Conservation (phyloP, 2,329 filamentous ascomycete genomes). For the Xenoacremonium recifei region DNA sequence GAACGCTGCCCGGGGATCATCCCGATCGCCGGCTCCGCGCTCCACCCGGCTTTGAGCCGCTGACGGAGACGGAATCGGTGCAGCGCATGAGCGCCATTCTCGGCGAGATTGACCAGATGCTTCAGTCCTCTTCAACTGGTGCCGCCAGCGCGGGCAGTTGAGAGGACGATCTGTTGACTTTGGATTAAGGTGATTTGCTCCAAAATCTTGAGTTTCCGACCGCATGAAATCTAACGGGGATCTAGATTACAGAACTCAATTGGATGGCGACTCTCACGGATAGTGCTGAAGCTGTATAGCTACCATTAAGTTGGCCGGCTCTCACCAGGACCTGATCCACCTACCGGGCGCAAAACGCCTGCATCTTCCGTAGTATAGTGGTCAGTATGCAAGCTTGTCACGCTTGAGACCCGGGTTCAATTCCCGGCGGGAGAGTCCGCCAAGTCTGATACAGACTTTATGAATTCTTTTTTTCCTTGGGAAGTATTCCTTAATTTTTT, state of each 20-base stretch:
- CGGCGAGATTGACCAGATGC: slow-evolving; percentile 6
- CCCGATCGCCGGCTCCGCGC: slow-evolving; percentile 11
- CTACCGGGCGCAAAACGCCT: too few relatives aligned
- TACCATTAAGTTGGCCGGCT: too few relatives aligned
- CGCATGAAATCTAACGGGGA: too few relatives aligned
- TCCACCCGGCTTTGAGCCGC: slow-evolving; percentile 8
- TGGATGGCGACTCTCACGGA: too few relatives aligned
- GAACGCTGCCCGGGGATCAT: slow-evolving; percentile 6
- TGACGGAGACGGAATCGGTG: slow-evolving; percentile 1
- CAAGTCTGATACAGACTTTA: neutral
- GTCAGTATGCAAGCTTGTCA: slow-evolving; percentile 2
- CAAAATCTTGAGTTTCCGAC: too few relatives aligned
- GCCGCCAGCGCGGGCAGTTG: neutral
- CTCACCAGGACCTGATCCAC: too few relatives aligned
- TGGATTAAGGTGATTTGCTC: too few relatives aligned
- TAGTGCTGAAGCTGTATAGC: too few relatives aligned
- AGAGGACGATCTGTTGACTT: too few relatives aligned
- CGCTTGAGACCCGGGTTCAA: slow-evolving; percentile 1
- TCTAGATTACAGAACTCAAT: too few relatives aligned
- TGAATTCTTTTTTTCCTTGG: neutral
- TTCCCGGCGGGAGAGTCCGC: slow-evolving; percentile 1
- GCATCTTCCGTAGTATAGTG: slow-evolving; percentile 2
- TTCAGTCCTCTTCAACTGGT: slow-evolving; percentile 1
- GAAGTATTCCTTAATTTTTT: neutral
- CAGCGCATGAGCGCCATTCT: slow-evolving; percentile 12